Base-by-base conservation (phyloP, 2,329 filamentous ascomycete species). In the Chaetomiaceae sp. region DNA sequence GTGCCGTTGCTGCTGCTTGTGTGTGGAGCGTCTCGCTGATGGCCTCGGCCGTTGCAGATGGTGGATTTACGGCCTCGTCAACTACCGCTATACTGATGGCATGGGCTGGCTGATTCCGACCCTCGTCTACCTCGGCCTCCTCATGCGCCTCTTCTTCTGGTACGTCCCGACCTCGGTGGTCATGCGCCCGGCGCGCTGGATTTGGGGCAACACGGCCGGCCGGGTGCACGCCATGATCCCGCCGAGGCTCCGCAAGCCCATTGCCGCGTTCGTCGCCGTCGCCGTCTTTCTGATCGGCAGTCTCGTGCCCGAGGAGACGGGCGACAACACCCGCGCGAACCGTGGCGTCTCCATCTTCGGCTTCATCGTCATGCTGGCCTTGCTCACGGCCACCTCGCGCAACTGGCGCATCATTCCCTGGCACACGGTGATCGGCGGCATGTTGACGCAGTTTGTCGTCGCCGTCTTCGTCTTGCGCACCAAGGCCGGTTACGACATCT, bases 391-490 rank as follows among this genome's bases (percentile, higher is more conserved):
- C 12, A 93, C 87, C 1, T 95, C 88, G 33, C 76, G 71, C 48
- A 75, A 89, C 64, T 78, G 85, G 56, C 79, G 62, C 47, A 63
- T 60, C 29, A 72, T 85, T 56, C 76, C 80, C 54, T 89, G 83
- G 84, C 83, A 86, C 60, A 86, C 86, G 1, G 85, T 96, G 56
- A 87, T 95, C 50, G 86, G 86, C 30, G 90, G 90, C 50, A 93
- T 95, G 84, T 72, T 95, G 34, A 74, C 83, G 10, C 90, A 96
- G 66, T 96, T 90, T 68, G 74, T 96, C 61, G 77, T 95, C 53
- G 89, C 88, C 4, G 74, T 95, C 11, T 95, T 96, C 59, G 90
- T 95, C 38, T 73, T 95, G 56, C 80, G 88, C 38, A 93, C 88
- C 3, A 67, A 75, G 32, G 86, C 80, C 32, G 90, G 89, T 48